Conservation (phyloP, 306 rosid species). For the Castanea crenata region DNA sequence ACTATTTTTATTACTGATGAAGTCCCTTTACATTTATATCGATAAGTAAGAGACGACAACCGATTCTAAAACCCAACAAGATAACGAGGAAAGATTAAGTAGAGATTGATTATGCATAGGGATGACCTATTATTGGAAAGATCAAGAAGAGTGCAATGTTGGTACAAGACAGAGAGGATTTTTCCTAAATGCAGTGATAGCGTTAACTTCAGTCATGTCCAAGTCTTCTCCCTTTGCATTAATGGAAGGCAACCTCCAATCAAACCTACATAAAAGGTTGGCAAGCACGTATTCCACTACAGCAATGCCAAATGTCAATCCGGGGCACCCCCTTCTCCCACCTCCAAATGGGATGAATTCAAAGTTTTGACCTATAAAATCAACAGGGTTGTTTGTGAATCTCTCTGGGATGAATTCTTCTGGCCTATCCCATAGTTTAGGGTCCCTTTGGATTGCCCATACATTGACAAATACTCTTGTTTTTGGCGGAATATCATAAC, state of each 20-base stretch:
- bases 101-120: too few relatives aligned
- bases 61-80: too few relatives aligned
- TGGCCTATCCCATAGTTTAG: conserved; percentile 27
- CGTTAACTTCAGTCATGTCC: background rate
- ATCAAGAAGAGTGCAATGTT: background rate
- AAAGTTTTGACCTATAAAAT: conserved; percentile 19
- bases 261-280: background rate
- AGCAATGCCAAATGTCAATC: conserved; percentile 17
- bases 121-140: too few relatives aligned
- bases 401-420: conserved; percentile 35
- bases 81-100: too few relatives aligned
- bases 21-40: too few relatives aligned
- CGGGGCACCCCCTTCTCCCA: conserved; percentile 41
- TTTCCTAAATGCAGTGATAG: background rate
- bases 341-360: conserved; percentile 30
- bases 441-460: conserved; percentile 35
- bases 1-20: too few relatives aligned
- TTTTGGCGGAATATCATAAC: conserved; percentile 16
- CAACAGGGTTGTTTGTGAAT: background rate
- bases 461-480: conserved; percentile 20
- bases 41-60: too few relatives aligned
- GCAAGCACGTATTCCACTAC: background rate
- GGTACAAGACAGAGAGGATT: background rate
- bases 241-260: background rate
- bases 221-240: background rate